Conservation (phyloP, 768 basidiomycete species). For the Glaciozyma martinii region DNA sequence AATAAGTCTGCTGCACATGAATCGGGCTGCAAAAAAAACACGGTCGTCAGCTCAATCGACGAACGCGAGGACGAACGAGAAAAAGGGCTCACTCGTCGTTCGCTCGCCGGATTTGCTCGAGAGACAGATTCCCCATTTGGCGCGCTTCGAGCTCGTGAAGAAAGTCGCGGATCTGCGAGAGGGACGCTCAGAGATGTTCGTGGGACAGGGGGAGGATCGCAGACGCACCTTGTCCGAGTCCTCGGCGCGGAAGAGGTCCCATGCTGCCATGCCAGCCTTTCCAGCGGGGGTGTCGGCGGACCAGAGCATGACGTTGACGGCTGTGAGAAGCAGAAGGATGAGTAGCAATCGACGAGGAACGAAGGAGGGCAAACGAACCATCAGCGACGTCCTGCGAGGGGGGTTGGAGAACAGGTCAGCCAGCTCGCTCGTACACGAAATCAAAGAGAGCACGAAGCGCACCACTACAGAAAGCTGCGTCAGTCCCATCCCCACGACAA, state of each 20-base stretch:
- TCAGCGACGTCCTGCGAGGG: constrained; percentile 26
- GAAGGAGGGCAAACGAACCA: background rate
- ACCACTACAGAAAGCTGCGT: background rate
- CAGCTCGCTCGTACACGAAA: background rate
- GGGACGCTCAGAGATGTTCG: background rate
- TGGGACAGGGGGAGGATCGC: too few species aligned
- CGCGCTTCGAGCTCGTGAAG: constrained; percentile 48
- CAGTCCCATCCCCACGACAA: too few species aligned
- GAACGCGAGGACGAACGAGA: background rate
- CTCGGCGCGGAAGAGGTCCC: constrained; percentile 79
- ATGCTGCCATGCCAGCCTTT: constrained; percentile 63
- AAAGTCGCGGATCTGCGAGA: constrained; percentile 55
- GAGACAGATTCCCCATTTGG: constrained; percentile 38
- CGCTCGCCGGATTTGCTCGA: background rate
- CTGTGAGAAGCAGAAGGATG: constrained; percentile 35
- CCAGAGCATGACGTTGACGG: constrained; percentile 82
- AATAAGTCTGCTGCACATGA: constrained; percentile 77
- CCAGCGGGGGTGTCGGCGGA: constrained; percentile 51
- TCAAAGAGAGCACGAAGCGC: background rate
- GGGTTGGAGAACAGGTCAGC: background rate
- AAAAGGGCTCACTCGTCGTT: constrained; percentile 44
- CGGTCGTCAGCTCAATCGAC: background rate
- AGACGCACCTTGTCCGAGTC: constrained; percentile 52
- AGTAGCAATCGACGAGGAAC: background rate
- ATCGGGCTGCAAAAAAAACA: constrained; percentile 50